Evolutionary conservation across 2,329 filamentous ascomycete genomes (phyloP).

Genomic region (Xylariaceae sp.): DNA sequence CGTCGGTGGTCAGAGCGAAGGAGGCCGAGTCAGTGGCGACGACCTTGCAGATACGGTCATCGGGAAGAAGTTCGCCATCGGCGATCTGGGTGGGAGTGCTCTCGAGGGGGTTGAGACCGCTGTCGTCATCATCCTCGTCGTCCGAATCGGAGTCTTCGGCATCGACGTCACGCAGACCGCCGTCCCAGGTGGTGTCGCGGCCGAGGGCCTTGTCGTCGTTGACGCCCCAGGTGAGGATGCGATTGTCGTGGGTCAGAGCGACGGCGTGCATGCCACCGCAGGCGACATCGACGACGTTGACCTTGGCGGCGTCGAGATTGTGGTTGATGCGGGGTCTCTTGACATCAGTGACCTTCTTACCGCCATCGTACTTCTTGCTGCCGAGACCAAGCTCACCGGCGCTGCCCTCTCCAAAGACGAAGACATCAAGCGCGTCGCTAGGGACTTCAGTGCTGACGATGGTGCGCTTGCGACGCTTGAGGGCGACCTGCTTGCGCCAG

Average conservation of each 20-base stretch:
- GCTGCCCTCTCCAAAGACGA: constrained; percentile 60
- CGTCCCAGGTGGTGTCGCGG: constrained; percentile 64
- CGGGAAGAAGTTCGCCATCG: constrained; percentile 56
- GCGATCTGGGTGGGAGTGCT: constrained; percentile 63
- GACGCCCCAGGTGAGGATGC: constrained; percentile 75
- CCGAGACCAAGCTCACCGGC: constrained; percentile 67
- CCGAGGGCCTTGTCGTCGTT: constrained; percentile 75
- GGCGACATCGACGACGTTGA: constrained; percentile 63
- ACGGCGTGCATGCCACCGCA: constrained; percentile 70
- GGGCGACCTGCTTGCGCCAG: constrained; percentile 13
- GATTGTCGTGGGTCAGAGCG: constrained; percentile 67
- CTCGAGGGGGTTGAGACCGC: constrained; percentile 69
- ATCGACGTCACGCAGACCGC: constrained; percentile 58
- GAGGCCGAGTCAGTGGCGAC: constrained; percentile 61
- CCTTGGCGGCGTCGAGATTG: constrained; percentile 50
- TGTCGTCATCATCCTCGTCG: constrained; percentile 58
- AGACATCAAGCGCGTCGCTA: constrained; percentile 25
- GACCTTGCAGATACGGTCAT: constrained; percentile 60
- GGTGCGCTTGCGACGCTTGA: constrained; percentile 11
- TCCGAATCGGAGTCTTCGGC: constrained; percentile 34
- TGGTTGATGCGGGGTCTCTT: constrained; percentile 67
- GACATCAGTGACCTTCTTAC: constrained; percentile 55
- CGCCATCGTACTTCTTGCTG: constrained; percentile 49
- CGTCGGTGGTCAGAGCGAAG: constrained; percentile 62
- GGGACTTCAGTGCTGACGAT: constrained; percentile 26